phyloP scores from a whole-genome alignment of 768 basidiomycete genomes.

The Naematelia encephala region DNA sequence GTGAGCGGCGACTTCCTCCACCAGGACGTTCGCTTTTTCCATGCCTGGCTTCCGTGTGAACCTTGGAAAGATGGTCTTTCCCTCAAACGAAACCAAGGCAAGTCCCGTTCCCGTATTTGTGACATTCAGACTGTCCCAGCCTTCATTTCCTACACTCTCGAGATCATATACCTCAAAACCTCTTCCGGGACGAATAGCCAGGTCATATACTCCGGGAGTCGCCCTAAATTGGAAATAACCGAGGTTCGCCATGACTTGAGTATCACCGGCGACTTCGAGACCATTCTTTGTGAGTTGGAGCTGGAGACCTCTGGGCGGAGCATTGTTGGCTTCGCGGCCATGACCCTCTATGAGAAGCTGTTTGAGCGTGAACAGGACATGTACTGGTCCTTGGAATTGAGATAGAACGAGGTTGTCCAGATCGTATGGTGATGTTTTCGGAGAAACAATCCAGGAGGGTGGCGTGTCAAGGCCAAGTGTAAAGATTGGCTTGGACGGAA shows the following conservation, averaged over 20 bases:
- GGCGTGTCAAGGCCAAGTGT: conserved; percentile 92
- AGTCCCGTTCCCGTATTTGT: conserved; percentile 69
- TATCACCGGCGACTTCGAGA: conserved; percentile 64
- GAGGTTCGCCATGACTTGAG: conserved; percentile 86
- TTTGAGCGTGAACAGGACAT: conserved; percentile 69
- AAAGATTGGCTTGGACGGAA: conserved; percentile 84
- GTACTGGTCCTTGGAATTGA: conserved; percentile 55
- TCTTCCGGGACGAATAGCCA: conserved; percentile 77
- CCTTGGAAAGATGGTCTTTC: conserved; percentile 80
- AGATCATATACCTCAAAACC: conserved; percentile 75
- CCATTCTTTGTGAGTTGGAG: conserved; percentile 65
- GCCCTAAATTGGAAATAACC: conserved; percentile 96
- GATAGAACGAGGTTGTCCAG: conserved; percentile 92
- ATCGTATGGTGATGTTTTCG: conserved; percentile 81
- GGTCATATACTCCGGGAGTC: conserved; percentile 77
- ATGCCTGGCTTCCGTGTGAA: conserved; percentile 67
- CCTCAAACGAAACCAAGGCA: conserved; percentile 83
- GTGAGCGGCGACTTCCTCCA: conserved; percentile 46
- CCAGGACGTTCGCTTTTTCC: conserved; percentile 77
- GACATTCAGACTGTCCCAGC: conserved; percentile 76
- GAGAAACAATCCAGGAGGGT: conserved; percentile 87
- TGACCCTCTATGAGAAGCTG: conserved; percentile 93
- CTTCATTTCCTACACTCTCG: conserved; percentile 82
- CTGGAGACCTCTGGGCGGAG: conserved; percentile 84
- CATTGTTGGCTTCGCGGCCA: conserved; percentile 69